A percentile compares a stretch with the other conserved stretches of the same genome.
phyloP scores from a whole-genome alignment of 1,284 basidiomycete species.

The Irpex sp. region DNA sequence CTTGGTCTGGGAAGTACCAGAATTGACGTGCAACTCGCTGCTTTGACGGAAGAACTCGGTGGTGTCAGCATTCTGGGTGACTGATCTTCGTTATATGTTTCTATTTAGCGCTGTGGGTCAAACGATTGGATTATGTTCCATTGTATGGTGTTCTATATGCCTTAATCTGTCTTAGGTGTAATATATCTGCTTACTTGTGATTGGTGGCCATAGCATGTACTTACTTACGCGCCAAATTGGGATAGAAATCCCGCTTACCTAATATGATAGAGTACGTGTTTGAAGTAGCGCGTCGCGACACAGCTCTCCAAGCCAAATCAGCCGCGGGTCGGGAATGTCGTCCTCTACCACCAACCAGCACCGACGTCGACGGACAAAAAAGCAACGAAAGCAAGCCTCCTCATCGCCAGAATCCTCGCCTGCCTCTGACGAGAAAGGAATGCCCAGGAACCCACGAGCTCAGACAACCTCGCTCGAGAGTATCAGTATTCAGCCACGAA shows the following conservation, averaged over 20 bases:
- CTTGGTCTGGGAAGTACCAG: not conserved
- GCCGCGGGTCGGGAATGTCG: conserved; percentile 12
- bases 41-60: conserved; percentile 1
- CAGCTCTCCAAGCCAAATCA: conserved; percentile 1
- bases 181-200: too few species aligned
- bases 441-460: conserved; percentile 19
- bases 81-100: too few species aligned
- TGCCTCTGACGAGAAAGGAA: conserved; percentile 13
- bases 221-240: too few species aligned
- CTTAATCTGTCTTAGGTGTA: too few species aligned
- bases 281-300: conserved; percentile 11
- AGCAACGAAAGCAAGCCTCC: not conserved
- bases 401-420: not conserved
- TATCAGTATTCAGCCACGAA: conserved; percentile 63
- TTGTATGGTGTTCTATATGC: too few species aligned
- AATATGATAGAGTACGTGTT: conserved; percentile 4
- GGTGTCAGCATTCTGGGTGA: not conserved
- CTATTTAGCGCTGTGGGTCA: too few species aligned
- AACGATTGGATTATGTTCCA: not conserved
- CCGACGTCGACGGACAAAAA: not conserved
- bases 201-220: too few species aligned
- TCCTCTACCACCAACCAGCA: conserved; percentile 2
- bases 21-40: not conserved
- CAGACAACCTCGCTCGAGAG: conserved; percentile 54
- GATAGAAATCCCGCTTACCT: conserved; percentile 1